phyloP scores from a whole-genome alignment of 192 early-diverging fungal genomes.

The Rhizophagus sp. region DNA sequence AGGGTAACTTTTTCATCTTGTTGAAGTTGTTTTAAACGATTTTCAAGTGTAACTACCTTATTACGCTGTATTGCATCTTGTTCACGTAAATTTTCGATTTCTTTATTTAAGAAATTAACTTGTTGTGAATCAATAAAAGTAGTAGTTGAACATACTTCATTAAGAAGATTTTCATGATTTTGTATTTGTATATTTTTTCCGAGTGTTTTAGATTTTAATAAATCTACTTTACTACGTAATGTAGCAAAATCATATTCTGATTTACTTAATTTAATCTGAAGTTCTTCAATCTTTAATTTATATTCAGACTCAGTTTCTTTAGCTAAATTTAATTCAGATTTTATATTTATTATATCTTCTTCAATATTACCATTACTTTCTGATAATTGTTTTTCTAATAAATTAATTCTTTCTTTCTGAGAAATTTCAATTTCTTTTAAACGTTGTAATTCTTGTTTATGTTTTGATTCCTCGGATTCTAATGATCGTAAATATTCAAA shows the following conservation, averaged over 20 bases:
- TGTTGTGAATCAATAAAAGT: background rate
- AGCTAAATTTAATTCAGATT: background rate
- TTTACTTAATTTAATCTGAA: slow-evolving; percentile 2
- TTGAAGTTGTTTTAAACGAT: background rate
- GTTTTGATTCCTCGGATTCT: background rate
- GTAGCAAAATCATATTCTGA: background rate
- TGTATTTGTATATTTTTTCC: background rate
- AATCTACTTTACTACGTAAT: background rate
- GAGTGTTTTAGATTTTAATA: background rate
- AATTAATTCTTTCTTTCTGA: slow-evolving; percentile 7
- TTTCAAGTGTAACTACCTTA: slow-evolving; percentile 6
- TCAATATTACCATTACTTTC: background rate
- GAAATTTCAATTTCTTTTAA: background rate
- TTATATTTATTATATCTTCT: background rate
- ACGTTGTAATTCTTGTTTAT: slow-evolving; percentile 7
- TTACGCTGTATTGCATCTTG: background rate
- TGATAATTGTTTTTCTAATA: background rate
- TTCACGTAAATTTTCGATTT: background rate
- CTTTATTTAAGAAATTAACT: background rate
- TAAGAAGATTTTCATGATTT: background rate
- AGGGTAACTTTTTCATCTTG: background rate
- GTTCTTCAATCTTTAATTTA: background rate
- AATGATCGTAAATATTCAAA: background rate
- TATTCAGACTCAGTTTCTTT: background rate
- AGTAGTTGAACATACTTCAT: background rate